A percentile compares a stretch with the other conserved stretches of the same genome.
Evolutionary conservation across 805 yeast genomes (phyloP).

Genomic region (Candida railenensis): DNA sequence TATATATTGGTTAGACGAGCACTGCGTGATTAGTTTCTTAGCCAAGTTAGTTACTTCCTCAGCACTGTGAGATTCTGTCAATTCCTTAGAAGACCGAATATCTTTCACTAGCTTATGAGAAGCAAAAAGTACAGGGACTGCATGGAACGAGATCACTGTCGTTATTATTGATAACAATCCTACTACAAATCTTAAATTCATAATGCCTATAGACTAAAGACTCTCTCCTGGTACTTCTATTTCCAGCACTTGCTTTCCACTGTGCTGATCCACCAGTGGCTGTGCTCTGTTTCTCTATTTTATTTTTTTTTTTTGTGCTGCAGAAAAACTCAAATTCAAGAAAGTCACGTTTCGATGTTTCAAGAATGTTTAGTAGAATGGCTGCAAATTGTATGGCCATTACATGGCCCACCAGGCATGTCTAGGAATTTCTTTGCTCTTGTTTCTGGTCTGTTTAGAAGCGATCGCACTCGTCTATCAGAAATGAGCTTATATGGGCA

Average conservation of each 20-base stretch:
- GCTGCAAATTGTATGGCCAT: not conserved
- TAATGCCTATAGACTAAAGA: not conserved
- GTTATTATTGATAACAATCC: not conserved
- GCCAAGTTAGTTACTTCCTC: conserved; percentile 31
- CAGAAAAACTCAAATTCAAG: not conserved
- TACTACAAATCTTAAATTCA: not conserved
- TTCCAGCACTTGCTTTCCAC: not conserved
- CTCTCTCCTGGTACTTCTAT: too few species aligned
- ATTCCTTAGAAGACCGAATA: conserved; percentile 14
- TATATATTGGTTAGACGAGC: conserved; percentile 38
- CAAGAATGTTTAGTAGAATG: not conserved
- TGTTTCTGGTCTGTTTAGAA: not conserved
- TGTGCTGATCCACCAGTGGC: not conserved
- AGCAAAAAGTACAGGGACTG: conserved; percentile 37
- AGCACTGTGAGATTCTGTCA: conserved; percentile 15
- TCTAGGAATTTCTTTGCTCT: too few species aligned
- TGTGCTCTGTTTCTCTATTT: not conserved
- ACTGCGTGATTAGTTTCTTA: conserved; percentile 35
- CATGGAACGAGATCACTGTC: conserved; percentile 8
- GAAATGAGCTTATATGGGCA: too few species aligned
- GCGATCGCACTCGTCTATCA: not conserved
- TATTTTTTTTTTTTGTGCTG: not conserved
- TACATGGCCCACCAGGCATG: too few species aligned
- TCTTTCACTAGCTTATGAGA: conserved; percentile 39
- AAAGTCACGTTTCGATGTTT: not conserved